Evolutionary conservation across 2,329 filamentous ascomycete genomes (phyloP).

Genomic region (Sodiomyces alkalinus): DNA sequence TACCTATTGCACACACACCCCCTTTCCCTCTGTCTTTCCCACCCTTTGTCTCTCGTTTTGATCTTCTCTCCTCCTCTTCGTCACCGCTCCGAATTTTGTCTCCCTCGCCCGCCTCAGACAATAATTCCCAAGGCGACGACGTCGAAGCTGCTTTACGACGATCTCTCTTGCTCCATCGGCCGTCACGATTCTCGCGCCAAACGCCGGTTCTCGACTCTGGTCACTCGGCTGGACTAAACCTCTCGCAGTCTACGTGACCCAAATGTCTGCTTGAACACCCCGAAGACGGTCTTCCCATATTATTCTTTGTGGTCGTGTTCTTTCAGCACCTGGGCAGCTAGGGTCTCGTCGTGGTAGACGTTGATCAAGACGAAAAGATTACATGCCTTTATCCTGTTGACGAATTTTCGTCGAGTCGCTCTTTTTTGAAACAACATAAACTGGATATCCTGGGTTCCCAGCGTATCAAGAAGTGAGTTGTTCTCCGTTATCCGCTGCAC

Average conservation of each 20-base stretch:
- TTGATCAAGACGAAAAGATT: constrained; percentile 3
- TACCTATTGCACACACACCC: too few species aligned
- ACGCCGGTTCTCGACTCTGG: neutral
- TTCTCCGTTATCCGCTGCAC: too few species aligned
- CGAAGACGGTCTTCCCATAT: too few species aligned
- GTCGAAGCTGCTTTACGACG: too few species aligned
- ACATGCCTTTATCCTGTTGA: constrained; percentile 2
- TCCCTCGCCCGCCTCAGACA: constrained; percentile 8
- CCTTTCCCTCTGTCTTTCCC: constrained; percentile 9
- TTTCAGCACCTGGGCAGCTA: too few species aligned
- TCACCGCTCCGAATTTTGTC: constrained; percentile 6
- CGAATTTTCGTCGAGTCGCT: constrained; percentile 8
- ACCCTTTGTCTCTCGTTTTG: constrained; percentile 6
- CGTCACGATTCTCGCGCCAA: constrained; percentile 5
- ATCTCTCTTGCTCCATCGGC: neutral
- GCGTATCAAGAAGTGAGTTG: too few species aligned
- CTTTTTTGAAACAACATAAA: constrained; percentile 4
- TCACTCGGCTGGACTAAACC: too few species aligned
- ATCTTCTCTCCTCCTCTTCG: constrained; percentile 7
- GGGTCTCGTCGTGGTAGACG: too few species aligned
- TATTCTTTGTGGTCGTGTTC: too few species aligned
- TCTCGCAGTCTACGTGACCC: too few species aligned
- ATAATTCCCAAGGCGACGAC: constrained; percentile 8
- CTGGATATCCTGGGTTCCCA: constrained; percentile 1
- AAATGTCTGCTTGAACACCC: too few species aligned